Conservation (phyloP, 2,329 filamentous ascomycete species). For the Venturia oleaginea region DNA sequence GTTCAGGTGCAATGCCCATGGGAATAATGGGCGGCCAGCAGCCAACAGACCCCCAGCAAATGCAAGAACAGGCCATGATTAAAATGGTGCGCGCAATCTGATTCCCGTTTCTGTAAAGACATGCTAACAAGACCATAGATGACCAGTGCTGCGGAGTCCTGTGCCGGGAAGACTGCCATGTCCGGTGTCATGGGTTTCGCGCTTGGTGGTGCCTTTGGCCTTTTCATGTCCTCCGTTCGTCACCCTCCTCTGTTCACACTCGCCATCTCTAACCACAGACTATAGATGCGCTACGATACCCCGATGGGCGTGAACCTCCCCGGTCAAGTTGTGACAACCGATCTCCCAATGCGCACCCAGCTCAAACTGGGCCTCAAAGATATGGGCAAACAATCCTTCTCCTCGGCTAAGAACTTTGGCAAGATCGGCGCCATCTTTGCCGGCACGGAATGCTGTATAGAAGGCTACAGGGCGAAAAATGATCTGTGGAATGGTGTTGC, state of each 20-base stretch:
- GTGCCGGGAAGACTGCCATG: conserved; percentile 77
- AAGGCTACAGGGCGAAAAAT: conserved; percentile 87
- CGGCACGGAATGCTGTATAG: conserved; percentile 92
- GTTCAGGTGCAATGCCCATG: conserved; percentile 2
- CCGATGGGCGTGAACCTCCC: conserved; percentile 52
- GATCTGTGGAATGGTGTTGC: conserved; percentile 80
- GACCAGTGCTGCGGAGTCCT: conserved; percentile 82
- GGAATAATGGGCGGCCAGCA: conserved; percentile 7
- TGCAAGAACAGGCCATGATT: conserved; percentile 37
- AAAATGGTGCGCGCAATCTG: conserved; percentile 30
- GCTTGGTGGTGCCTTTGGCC: conserved; percentile 84
- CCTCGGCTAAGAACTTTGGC: conserved; percentile 85
- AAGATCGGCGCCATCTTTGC: conserved; percentile 85
- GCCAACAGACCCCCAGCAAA: conserved; percentile 29
- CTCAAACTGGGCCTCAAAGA: conserved; percentile 81
- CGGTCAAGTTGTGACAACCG: conserved; percentile 30
- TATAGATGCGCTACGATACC: conserved; percentile 95
- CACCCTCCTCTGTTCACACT: conserved; percentile 4
- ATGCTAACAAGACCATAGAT: conserved; percentile 44
- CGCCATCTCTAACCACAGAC: not conserved
- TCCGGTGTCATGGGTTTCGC: conserved; percentile 90
- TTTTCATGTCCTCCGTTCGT: conserved; percentile 95
- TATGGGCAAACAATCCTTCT: conserved; percentile 78
- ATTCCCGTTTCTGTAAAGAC: not conserved
- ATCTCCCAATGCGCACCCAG: conserved; percentile 75